A percentile compares a stretch with the other conserved stretches of the same genome.
Evolutionary conservation across 768 basidiomycete genomes (phyloP).

Genomic region (Podaxis sp.): DNA sequence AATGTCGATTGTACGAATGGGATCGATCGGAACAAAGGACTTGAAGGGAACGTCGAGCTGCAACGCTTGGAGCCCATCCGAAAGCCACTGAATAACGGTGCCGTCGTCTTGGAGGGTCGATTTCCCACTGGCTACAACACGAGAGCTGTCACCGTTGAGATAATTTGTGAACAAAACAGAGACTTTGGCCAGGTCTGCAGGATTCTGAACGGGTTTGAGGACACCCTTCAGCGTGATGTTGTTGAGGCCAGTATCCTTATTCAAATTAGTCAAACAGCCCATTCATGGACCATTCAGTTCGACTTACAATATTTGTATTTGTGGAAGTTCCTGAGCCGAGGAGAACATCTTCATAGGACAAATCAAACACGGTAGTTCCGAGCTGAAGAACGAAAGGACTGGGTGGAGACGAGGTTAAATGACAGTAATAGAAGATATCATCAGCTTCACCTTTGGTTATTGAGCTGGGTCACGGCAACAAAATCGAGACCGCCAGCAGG

Average conservation of each 20-base stretch:
- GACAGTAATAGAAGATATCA: neutral
- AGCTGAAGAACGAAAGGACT: constrained; percentile 72
- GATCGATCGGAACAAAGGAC: constrained; percentile 48
- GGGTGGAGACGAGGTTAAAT: neutral
- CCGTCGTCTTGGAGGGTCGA: constrained; percentile 61
- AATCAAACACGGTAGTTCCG: constrained; percentile 63
- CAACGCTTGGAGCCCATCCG: constrained; percentile 55
- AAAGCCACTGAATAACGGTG: constrained; percentile 64
- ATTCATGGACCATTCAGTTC: constrained; percentile 5
- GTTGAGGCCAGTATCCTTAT: constrained; percentile 53
- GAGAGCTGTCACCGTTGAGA: constrained; percentile 60
- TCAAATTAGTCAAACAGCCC: constrained; percentile 1
- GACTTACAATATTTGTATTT: constrained; percentile 51
- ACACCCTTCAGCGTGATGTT: constrained; percentile 57
- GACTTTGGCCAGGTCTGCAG: constrained; percentile 45
- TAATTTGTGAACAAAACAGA: constrained; percentile 71
- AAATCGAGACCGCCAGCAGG: constrained; percentile 70
- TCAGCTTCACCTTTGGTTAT: constrained; percentile 50
- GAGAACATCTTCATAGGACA: constrained; percentile 55
- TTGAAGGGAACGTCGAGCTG: constrained; percentile 65
- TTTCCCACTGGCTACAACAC: constrained; percentile 57
- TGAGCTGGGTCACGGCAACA: constrained; percentile 51
- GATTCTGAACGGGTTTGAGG: constrained; percentile 51
- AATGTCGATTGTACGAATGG: constrained; percentile 65
- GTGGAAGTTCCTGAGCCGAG: constrained; percentile 56